Conservation (phyloP, 1,284 basidiomycete species). For the Entoloma clypeatum region DNA sequence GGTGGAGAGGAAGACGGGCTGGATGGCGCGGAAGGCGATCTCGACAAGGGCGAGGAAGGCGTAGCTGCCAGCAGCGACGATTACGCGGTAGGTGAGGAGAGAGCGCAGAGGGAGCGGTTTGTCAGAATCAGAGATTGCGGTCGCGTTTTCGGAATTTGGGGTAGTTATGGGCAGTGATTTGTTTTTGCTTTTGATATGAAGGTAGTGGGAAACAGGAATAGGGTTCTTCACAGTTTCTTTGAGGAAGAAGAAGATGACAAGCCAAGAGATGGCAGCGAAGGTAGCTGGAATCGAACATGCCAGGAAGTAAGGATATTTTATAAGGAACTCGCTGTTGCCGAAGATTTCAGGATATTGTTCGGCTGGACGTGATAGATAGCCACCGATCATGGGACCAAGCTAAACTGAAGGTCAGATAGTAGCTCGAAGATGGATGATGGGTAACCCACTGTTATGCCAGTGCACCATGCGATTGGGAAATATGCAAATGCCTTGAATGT, state of each 20-base stretch:
- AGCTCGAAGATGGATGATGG: too few relatives aligned
- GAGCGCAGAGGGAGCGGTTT: slow-evolving; percentile 47
- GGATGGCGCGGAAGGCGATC: slow-evolving; percentile 58
- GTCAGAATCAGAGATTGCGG: slow-evolving; percentile 25
- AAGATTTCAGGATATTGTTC: slow-evolving; percentile 66
- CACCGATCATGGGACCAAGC: slow-evolving; percentile 66
- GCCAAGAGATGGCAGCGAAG: slow-evolving; percentile 45
- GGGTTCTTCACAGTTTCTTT: slow-evolving; percentile 47
- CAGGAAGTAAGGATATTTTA: slow-evolving; percentile 71
- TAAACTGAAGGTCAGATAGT: slow-evolving; percentile 1
- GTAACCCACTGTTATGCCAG: slow-evolving; percentile 40
- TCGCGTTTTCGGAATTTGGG: slow-evolving; percentile 20
- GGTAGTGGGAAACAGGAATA: slow-evolving; percentile 25
- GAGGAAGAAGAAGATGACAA: slow-evolving; percentile 54
- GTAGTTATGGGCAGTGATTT: too few relatives aligned
- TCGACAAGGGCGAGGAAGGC: slow-evolving; percentile 65
- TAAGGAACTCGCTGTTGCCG: slow-evolving; percentile 57
- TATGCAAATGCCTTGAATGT: slow-evolving; percentile 51
- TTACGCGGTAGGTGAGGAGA: slow-evolving; percentile 47
- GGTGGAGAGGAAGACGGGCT: slow-evolving; percentile 66
- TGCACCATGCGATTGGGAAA: slow-evolving; percentile 57
- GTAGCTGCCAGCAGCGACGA: slow-evolving; percentile 63
- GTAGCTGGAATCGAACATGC: slow-evolving; percentile 43
- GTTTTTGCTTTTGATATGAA: slow-evolving; percentile 29
- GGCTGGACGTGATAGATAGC: slow-evolving; percentile 63